Evolutionary conservation across 805 yeast genomes (phyloP).

Genomic region (Candida nonsorbophila): DNA sequence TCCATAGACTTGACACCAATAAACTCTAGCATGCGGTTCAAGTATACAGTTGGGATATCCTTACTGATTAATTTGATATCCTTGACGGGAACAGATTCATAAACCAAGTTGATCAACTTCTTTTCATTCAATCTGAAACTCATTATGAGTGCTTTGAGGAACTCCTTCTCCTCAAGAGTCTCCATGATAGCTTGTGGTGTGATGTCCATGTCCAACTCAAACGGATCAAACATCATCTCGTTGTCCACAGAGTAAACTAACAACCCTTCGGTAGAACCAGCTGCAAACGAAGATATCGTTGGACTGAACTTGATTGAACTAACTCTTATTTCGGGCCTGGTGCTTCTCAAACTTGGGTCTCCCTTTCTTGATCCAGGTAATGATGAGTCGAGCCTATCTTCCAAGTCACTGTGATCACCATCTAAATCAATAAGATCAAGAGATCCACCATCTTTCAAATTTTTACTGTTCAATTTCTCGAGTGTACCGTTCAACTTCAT

Average conservation of each 20-base stretch:
- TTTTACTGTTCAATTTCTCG: slow-evolving; percentile 69
- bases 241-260: slow-evolving; percentile 77
- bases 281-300: slow-evolving; percentile 84
- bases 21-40: slow-evolving; percentile 60
- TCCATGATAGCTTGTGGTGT: slow-evolving; percentile 75
- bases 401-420: slow-evolving; percentile 83
- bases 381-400: slow-evolving; percentile 67
- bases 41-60: slow-evolving; percentile 75
- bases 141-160: slow-evolving; percentile 80
- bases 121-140: slow-evolving; percentile 86
- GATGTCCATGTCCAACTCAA: slow-evolving; percentile 87
- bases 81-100: slow-evolving; percentile 64
- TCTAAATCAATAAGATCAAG: slow-evolving; percentile 70
- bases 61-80: slow-evolving; percentile 64
- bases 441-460: slow-evolving; percentile 79
- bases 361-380: slow-evolving; percentile 83
- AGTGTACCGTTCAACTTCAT: slow-evolving; percentile 89
- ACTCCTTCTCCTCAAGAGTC: slow-evolving; percentile 55
- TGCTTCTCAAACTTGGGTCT: slow-evolving; percentile 70
- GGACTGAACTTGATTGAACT: slow-evolving; percentile 81
- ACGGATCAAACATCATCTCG: slow-evolving; percentile 79
- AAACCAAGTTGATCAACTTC: slow-evolving; percentile 64
- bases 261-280: slow-evolving; percentile 93
- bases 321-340: slow-evolving; percentile 80
- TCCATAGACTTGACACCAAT: slow-evolving; percentile 64